These are phyloP conservation scores for Begonia peltatifolia DNA, from an alignment of 306 rosid genomes.

Conservation along the genomic window DNA sequence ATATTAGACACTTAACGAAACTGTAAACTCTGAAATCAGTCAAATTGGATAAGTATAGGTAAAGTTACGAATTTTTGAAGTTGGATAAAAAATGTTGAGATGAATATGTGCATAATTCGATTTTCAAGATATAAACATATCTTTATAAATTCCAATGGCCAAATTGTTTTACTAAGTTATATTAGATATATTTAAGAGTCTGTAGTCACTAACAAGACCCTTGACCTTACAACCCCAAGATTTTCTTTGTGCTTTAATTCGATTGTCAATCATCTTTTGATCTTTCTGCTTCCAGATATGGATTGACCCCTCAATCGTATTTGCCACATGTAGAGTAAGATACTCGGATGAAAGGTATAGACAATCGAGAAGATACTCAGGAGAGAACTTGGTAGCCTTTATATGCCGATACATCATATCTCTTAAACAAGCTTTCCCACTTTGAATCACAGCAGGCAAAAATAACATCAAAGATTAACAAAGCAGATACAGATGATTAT, in stretches of 20 bases:
- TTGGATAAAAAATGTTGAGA: too few species aligned
- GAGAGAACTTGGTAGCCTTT: conserved; percentile 51
- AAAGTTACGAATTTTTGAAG: too few species aligned
- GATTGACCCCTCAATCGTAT: conserved; percentile 75
- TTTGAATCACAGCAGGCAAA: conserved; percentile 19
- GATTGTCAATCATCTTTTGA: conserved; percentile 30
- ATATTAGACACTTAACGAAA: too few species aligned
- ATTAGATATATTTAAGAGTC: too few species aligned
- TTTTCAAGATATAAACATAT: too few species aligned
- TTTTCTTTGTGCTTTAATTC: conserved; percentile 39
- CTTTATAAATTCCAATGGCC: too few species aligned
- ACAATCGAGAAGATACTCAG: conserved; percentile 69
- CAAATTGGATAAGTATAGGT: too few species aligned
- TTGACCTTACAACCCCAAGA: conserved; percentile 94
- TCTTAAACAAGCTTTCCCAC: conserved; percentile 76
- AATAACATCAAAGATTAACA: too few species aligned
- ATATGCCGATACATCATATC: conserved; percentile 73
- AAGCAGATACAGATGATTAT: too few species aligned
- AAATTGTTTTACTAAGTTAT: too few species aligned
- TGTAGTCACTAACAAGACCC: conserved; percentile 60
- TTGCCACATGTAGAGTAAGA: conserved; percentile 63
- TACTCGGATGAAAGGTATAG: conserved; percentile 88
- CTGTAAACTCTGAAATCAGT: too few species aligned
- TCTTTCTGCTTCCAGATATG: conserved; percentile 76
- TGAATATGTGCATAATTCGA: too few species aligned